phyloP scores from a whole-genome alignment of 202 grass and related monocot genomes.

The Panicum hallii region DNA sequence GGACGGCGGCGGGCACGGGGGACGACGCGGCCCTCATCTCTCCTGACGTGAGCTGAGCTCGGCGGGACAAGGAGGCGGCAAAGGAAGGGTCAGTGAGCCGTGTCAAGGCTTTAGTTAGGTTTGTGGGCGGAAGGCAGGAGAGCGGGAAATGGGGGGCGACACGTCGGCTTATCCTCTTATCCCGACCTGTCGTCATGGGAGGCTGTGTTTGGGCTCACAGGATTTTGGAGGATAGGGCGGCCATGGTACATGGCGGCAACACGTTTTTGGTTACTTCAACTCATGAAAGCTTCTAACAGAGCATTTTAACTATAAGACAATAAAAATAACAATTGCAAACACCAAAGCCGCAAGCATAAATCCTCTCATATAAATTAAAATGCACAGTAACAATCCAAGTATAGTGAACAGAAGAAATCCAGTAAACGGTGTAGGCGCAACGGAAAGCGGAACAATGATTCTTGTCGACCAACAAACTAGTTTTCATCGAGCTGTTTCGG shows the following conservation, averaged over 20 bases:
- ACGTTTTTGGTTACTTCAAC: conserved; percentile 1
- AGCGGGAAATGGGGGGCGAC: conserved; percentile 47
- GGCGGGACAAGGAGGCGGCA: neutral
- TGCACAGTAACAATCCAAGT: conserved; percentile 26
- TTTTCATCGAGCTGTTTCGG: conserved; percentile 8
- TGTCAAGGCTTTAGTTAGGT: neutral
- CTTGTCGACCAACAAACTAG: conserved; percentile 47
- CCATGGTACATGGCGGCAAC: conserved; percentile 27
- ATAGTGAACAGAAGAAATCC: conserved; percentile 16
- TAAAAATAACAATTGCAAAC: neutral
- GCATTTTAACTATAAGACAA: neutral
- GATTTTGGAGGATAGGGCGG: conserved; percentile 50
- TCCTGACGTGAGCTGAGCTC: neutral
- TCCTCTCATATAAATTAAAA: conserved; percentile 40
- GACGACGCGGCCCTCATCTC: conserved; percentile 51
- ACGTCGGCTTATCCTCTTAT: conserved; percentile 98
- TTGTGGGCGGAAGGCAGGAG: conserved; percentile 13
- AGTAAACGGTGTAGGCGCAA: conserved; percentile 40
- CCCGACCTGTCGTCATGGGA: conserved; percentile 27
- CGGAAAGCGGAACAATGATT: conserved; percentile 32
- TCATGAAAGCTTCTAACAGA: neutral
- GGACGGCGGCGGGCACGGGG: conserved; percentile 55
- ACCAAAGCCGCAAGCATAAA: conserved; percentile 19
- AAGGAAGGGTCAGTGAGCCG: conserved; percentile 20
- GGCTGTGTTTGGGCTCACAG: conserved; percentile 43